Evolutionary conservation across 2,329 filamentous ascomycete species (phyloP).

Genomic region (Mycosphaerelloides madeirae): DNA sequence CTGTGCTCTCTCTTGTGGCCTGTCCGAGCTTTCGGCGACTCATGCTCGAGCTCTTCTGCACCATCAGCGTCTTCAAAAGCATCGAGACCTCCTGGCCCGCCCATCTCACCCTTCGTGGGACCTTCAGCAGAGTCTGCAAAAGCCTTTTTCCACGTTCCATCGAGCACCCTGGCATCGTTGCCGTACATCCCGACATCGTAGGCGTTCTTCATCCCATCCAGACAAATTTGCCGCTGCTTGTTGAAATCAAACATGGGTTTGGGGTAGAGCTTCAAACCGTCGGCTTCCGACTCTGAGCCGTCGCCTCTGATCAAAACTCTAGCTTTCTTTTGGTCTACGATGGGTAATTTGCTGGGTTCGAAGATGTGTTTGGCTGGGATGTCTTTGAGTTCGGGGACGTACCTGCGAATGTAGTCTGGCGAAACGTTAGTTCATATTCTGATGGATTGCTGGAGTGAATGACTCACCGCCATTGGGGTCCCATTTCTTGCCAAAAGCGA

Average conservation of each 20-base stretch:
- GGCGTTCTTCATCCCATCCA: constrained; percentile 65
- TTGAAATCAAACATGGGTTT: constrained; percentile 75
- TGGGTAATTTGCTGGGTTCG: constrained; percentile 71
- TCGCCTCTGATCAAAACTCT: constrained; percentile 58
- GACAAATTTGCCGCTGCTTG: constrained; percentile 57
- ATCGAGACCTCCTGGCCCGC: constrained; percentile 36
- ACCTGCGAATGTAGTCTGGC: constrained; percentile 59
- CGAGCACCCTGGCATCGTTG: constrained; percentile 55
- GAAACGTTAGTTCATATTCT: no score
- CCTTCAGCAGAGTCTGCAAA: constrained; percentile 47
- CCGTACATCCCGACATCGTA: constrained; percentile 63
- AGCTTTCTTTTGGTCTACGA: constrained; percentile 64
- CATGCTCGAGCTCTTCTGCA: constrained; percentile 10
- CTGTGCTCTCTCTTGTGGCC: constrained; percentile 32
- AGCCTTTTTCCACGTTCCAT: constrained; percentile 54
- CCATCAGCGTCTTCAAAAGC: constrained; percentile 26
- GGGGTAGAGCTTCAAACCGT: constrained; percentile 53
- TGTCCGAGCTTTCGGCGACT: constrained; percentile 3
- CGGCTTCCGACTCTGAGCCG: constrained; percentile 34
- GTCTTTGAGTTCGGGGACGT: constrained; percentile 61
- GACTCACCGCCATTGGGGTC: constrained; percentile 64
- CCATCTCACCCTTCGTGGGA: constrained; percentile 38
- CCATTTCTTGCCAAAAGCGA: constrained; percentile 72
- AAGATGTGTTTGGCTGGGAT: constrained; percentile 69
- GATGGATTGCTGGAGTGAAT: no score